Conservation (phyloP, 192 early-diverging fungal species). For the Kappamyces sp. region DNA sequence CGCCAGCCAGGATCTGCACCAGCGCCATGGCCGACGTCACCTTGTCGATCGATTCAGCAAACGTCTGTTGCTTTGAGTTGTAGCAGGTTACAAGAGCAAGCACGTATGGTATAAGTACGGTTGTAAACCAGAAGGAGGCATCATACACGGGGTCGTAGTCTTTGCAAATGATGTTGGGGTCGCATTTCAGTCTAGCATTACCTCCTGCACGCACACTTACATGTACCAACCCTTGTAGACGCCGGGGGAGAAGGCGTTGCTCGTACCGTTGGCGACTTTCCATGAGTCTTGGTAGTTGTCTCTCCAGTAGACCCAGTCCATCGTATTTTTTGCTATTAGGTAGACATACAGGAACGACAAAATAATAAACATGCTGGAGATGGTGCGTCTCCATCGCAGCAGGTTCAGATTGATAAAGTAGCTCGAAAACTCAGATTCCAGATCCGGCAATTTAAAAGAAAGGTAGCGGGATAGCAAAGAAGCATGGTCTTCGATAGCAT, state of each 20-base stretch:
- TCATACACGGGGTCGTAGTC: constrained; percentile 25
- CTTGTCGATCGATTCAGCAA: constrained; percentile 18
- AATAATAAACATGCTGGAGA: constrained; percentile 19
- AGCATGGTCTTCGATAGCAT: constrained; percentile 11
- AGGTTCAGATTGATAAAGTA: constrained; percentile 29
- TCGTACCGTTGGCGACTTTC: constrained; percentile 15
- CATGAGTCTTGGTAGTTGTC: constrained; percentile 7
- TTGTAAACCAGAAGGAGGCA: constrained; percentile 28
- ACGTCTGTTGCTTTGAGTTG: constrained; percentile 11
- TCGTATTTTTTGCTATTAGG: constrained; percentile 23
- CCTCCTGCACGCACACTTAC: constrained; percentile 1
- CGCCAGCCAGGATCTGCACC: constrained; percentile 12
- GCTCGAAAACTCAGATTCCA: constrained; percentile 27
- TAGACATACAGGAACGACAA: constrained; percentile 23
- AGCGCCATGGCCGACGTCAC: constrained; percentile 21
- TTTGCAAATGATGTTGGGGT: constrained; percentile 30
- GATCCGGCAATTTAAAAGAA: constrained; percentile 19
- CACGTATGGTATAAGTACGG: constrained; percentile 25
- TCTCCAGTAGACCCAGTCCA: constrained; percentile 17
- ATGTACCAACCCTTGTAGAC: constrained; percentile 9
- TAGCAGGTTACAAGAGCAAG: constrained; percentile 17
- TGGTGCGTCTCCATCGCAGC: constrained; percentile 22
- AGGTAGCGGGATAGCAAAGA: constrained; percentile 5
- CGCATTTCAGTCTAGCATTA: constrained; percentile 25
- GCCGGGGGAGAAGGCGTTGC: background rate